A percentile compares a stretch with the other conserved stretches of the same genome.
Conservation (phyloP, 768 basidiomycete species). For the Dioszegia aurantiaca region DNA sequence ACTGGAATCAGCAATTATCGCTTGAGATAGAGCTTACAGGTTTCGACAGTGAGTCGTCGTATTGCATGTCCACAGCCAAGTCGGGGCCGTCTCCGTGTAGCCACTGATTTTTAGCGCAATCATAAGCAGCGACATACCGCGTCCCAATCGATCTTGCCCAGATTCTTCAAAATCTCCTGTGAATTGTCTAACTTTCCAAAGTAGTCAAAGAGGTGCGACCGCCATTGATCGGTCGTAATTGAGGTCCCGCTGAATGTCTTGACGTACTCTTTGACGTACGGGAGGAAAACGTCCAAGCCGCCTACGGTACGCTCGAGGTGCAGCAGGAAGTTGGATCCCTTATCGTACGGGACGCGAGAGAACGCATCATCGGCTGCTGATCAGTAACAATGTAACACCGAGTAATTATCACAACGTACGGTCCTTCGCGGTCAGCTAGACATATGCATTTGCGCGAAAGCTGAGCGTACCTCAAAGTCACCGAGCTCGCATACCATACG, state of each 20-base stretch:
- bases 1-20: conserved; percentile 29
- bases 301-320: conserved; percentile 75
- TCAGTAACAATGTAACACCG: not conserved
- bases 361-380: conserved; percentile 66
- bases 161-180: conserved; percentile 62
- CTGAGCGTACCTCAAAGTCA: conserved; percentile 54
- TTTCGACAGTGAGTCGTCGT: conserved; percentile 69
- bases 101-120: conserved; percentile 57
- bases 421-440: conserved; percentile 18
- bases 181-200: conserved; percentile 61
- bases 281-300: conserved; percentile 78
- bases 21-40: conserved; percentile 54
- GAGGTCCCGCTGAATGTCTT: conserved; percentile 73
- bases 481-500: conserved; percentile 73
- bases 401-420: not conserved
- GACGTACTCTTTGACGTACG: conserved; percentile 79
- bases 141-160: conserved; percentile 70
- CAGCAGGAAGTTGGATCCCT: conserved; percentile 75
- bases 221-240: conserved; percentile 82
- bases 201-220: conserved; percentile 70
- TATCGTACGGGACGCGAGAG: conserved; percentile 66
- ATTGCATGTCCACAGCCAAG: conserved; percentile 71
- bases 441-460: not conserved
- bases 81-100: conserved; percentile 72
- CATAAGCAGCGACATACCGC: conserved; percentile 55